A percentile compares a stretch with the other conserved stretches of the same genome.
Conservation (phyloP, 371 early-diverging fungal genomes). For the Nosema muscidifuracis region DNA sequence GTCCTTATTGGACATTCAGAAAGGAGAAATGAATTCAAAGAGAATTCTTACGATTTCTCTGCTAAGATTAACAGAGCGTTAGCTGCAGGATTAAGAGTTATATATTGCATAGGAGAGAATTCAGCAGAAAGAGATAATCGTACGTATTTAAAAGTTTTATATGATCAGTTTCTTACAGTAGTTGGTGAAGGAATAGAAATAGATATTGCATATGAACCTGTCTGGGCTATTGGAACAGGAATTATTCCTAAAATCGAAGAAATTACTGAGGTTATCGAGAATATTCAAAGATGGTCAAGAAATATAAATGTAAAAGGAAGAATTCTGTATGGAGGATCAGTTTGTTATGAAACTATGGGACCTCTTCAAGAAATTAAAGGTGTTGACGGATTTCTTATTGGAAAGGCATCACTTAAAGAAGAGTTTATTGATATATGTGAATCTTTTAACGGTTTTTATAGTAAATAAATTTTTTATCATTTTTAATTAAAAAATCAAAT, state of each 20-base stretch:
- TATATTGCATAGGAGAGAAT: conserved; percentile 92
- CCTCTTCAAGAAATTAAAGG: conserved; percentile 68
- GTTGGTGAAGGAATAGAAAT: conserved; percentile 65
- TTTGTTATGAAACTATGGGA: conserved; percentile 75
- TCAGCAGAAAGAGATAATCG: conserved; percentile 79
- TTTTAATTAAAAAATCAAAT: not conserved
- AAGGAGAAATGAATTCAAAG: conserved; percentile 80
- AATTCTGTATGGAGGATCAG: conserved; percentile 89
- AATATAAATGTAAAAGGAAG: conserved; percentile 64
- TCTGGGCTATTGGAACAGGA: conserved; percentile 98
- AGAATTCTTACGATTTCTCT: conserved; percentile 70
- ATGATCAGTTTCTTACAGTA: conserved; percentile 76
- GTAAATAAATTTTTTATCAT: not conserved
- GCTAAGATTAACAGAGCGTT: conserved; percentile 79
- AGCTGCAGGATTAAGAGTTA: conserved; percentile 76
- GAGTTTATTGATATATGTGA: conserved; percentile 52
- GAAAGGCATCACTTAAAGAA: conserved; percentile 83
- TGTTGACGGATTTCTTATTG: conserved; percentile 96
- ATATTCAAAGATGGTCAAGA: conserved; percentile 40
- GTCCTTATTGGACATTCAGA: conserved; percentile 97
- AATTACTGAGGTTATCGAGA: conserved; percentile 54
- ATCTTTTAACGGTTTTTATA: not conserved
- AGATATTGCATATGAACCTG: conserved; percentile 98
- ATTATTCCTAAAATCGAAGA: conserved; percentile 87
- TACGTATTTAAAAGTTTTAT: conserved; percentile 74